These are phyloP conservation scores for Mycena capillaripes DNA, from an alignment of 768 basidiomycete species.

Conservation along the genomic window DNA sequence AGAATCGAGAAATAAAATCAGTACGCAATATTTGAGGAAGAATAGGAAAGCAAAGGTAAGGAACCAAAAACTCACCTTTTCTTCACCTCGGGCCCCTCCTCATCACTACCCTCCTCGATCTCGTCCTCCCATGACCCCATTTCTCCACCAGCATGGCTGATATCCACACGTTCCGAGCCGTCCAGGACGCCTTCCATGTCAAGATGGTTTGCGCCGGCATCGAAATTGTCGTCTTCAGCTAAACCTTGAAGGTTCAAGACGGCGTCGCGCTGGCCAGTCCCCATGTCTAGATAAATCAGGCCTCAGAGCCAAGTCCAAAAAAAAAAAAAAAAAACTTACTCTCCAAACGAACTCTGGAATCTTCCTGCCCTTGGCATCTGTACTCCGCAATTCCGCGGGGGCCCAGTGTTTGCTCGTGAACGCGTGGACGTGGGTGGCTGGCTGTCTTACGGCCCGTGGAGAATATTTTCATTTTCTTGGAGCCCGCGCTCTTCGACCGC, in stretches of 20 bases:
- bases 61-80: neutral
- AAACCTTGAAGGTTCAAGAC: neutral
- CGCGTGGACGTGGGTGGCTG: neutral
- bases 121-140: neutral
- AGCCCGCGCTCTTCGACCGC: neutral
- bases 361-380: neutral
- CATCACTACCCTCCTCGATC: neutral
- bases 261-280: neutral
- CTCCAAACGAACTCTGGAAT: neutral
- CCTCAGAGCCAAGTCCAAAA: neutral
- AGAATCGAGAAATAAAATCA: neutral
- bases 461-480: neutral
- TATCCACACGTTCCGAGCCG: conserved; percentile 1
- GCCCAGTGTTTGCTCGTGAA: neutral
- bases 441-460: neutral
- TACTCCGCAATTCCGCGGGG: neutral
- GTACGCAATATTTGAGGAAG: neutral
- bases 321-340: neutral
- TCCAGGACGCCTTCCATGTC: neutral
- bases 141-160: conserved; percentile 16
- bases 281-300: neutral
- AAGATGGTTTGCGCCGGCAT: neutral
- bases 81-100: neutral
- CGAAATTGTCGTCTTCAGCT: conserved; percentile 3
- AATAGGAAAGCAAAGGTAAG: neutral